Percentiles rank a stretch among this genome's conserved stretches.
Evolutionary conservation across 2,329 filamentous ascomycete genomes (phyloP).

Genomic region (Scolecobasidium constrictum): DNA sequence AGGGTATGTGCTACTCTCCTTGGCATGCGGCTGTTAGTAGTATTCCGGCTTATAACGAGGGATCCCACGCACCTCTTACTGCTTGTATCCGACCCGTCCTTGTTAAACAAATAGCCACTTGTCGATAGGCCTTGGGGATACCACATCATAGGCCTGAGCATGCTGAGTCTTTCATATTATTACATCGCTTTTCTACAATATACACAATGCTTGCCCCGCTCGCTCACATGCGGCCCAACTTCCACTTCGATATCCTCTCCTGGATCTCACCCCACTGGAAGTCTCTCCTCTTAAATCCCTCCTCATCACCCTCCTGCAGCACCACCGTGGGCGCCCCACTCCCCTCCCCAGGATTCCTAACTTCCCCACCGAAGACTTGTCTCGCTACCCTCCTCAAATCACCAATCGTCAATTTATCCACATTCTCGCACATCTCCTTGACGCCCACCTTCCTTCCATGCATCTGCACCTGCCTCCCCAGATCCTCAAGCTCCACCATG

Average conservation of each 20-base stretch:
- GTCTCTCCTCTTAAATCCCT: constrained; percentile 50
- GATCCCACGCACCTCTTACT: too few relatives aligned
- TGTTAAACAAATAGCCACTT: too few relatives aligned
- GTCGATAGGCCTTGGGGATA: too few relatives aligned
- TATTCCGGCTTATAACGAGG: too few relatives aligned
- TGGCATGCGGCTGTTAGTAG: too few relatives aligned
- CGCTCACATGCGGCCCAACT: constrained; percentile 53
- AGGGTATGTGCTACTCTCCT: too few relatives aligned
- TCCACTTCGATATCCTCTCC: constrained; percentile 72
- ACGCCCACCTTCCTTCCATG: constrained; percentile 88
- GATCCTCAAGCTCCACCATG: constrained; percentile 95
- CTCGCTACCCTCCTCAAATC: constrained; percentile 76
- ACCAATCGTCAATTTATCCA: constrained; percentile 67
- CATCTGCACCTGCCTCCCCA: constrained; percentile 92
- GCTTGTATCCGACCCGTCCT: too few relatives aligned
- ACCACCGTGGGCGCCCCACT: constrained; percentile 90
- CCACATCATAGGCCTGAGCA: too few relatives aligned
- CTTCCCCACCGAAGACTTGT: constrained; percentile 64
- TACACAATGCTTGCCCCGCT: background rate
- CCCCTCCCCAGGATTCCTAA: constrained; percentile 64
- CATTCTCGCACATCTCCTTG: constrained; percentile 81
- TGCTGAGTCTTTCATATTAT: too few relatives aligned
- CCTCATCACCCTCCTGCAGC: constrained; percentile 76
- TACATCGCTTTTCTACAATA: background rate
- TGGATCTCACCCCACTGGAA: constrained; percentile 86